Base-by-base conservation (phyloP, 495 filamentous ascomycete genomes). In the Tirmania nivea region DNA sequence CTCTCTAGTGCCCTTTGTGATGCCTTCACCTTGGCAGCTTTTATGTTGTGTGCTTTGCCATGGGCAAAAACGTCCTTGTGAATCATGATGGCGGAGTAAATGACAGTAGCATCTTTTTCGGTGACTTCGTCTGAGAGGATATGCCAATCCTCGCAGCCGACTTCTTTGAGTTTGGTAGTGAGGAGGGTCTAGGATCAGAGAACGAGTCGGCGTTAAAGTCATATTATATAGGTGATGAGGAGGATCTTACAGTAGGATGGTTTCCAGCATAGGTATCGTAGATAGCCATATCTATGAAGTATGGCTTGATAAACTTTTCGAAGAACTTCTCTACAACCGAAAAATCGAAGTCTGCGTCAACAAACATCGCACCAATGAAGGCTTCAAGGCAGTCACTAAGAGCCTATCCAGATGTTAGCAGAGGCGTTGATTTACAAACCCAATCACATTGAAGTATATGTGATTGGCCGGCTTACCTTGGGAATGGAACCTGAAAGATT, bases 301-400 rank as follows among this genome's bases (percentile, higher is more conserved):
- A 95, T 16, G 77, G 77, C 54, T 70, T 72, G 55, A 97, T 74
- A 54, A 86, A 76, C 8, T 56, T 65, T 20, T 78, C 64, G 67
- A 94, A 93, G 68, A 96, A 96, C 4, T 62, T 64, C 57, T 85
- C 78, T 1, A 96, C 79, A 16, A 78, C 69, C 2, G 60, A 58
- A 66, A 79, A 95, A 55, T 89, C 69, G 67, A 87, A 95, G 35
- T 75, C 73, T 5, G 86, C 89, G 67, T 97, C 90, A 17, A 97
- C 79, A 63, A 95, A 97, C 3, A 93, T 71, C 19, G 90, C 89
- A 5, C 84, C 92, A 19, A 95, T 67, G 61, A 88, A 94, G 0
- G 90, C 73, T 69, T 97, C 90, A 4, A 96, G 71, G 55, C 94
- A 78, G 60, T 97, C 90, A 0, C 87, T 76, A 10, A 97, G 73